phyloP scores from a whole-genome alignment of 805 yeast species.

The Hanseniaspora taiwanica region DNA sequence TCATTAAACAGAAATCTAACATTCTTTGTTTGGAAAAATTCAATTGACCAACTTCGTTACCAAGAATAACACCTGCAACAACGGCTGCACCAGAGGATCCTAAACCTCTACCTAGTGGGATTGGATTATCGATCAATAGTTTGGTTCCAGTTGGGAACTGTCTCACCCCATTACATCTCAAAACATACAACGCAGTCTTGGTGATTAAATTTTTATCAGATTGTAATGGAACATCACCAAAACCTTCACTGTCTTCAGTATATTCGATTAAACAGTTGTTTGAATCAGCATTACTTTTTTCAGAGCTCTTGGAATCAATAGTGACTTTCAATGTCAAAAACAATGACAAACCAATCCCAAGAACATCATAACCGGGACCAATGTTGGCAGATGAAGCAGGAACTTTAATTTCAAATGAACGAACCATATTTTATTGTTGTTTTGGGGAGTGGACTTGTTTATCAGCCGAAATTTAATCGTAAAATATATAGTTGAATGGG shows the following conservation, averaged over 20 bases:
- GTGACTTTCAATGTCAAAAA: conserved; percentile 58
- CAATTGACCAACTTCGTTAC: conserved; percentile 69
- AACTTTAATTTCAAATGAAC: conserved; percentile 51
- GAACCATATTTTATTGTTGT: conserved; percentile 24
- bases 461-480: too few relatives aligned
- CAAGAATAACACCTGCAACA: conserved; percentile 89
- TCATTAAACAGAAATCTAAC: conserved; percentile 91
- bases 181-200: conserved; percentile 80
- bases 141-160: conserved; percentile 75
- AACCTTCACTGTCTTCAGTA: conserved; percentile 61
- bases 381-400: conserved; percentile 98
- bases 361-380: conserved; percentile 96
- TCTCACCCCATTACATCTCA: conserved; percentile 67
- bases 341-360: conserved; percentile 79
- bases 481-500: too few relatives aligned
- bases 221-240: conserved; percentile 60
- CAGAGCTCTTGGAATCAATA: conserved; percentile 38
- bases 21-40: conserved; percentile 65
- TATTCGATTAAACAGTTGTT: conserved; percentile 59
- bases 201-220: conserved; percentile 80
- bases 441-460: background rate
- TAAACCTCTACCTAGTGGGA: conserved; percentile 91
- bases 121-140: conserved; percentile 74
- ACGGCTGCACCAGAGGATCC: conserved; percentile 99
- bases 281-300: conserved; percentile 42